phyloP scores from a whole-genome alignment of 2,329 filamentous ascomycete genomes.

The Aspergillus sergii region DNA sequence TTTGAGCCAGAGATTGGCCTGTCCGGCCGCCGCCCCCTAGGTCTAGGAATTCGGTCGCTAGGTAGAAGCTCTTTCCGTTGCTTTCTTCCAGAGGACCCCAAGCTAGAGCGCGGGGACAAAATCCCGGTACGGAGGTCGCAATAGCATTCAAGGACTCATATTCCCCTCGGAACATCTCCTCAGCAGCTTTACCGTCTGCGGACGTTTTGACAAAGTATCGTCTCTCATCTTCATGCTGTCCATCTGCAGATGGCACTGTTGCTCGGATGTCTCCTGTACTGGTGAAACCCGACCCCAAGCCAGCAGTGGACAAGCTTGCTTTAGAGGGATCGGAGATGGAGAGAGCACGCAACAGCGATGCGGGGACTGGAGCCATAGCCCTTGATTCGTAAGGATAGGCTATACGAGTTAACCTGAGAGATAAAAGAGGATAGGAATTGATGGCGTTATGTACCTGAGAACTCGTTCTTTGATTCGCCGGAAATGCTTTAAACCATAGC shows the following conservation, averaged over 20 bases:
- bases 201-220: constrained; percentile 47
- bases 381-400: not conserved
- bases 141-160: constrained; percentile 83
- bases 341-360: constrained; percentile 41
- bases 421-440: not conserved
- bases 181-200: constrained; percentile 32
- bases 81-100: constrained; percentile 61
- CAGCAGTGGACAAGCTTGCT: constrained; percentile 38
- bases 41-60: constrained; percentile 80
- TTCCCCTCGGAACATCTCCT: constrained; percentile 64
- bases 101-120: constrained; percentile 76
- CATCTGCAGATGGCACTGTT: constrained; percentile 25
- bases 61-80: constrained; percentile 51
- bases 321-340: constrained; percentile 39
- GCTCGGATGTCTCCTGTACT: constrained; percentile 46
- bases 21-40: constrained; percentile 57
- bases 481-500: not conserved
- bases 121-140: constrained; percentile 67
- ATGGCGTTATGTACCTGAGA: constrained; percentile 4
- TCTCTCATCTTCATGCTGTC: constrained; percentile 27
- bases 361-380: constrained; percentile 34
- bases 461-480: not conserved
- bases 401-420: not conserved
- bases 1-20: constrained; percentile 63
- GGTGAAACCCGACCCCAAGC: constrained; percentile 48